Evolutionary conservation across 208 protist genomes (phyloP), one percentile per base, ranked within the genome.

Genomic region (Polymyxa betae): DNA sequence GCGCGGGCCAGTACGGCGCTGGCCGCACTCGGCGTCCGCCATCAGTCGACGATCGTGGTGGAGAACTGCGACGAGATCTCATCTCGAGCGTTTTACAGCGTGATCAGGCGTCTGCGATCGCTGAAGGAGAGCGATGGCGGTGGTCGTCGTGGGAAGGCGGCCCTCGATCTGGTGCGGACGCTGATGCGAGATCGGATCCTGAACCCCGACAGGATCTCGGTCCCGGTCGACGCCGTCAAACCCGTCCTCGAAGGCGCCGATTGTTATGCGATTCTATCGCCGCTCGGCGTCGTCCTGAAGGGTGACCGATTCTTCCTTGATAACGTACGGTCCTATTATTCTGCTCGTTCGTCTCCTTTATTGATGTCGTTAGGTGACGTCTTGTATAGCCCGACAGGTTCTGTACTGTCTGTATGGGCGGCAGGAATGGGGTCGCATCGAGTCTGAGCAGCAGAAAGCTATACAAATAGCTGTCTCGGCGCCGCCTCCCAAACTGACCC

Each of bases 51-150:
- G n/a, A 12, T 82, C 35, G 72, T 82, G 5, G 72, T 82, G 12
- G 72, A 82, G 35, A 82, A 82, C n/a, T 82, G 72, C 72, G 72
- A 82, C n/a, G 72, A 5, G 5, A 5, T 82, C 5, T 82, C 72
- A 43, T 45, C n/a, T 5, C 72, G 72, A 43, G 5, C 72, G n/a
- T 20, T 82, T 5, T 82, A 82, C 72, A 82, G 16, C 16, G 35
- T n/a, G n/a, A 35, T 82, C n/a, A 35, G 72, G 12, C 5, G 35
- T 5, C 5, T 82, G 16, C 5, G 5, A 5, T 5, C 72, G 16
- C 5, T 82, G 72, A 82, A 82, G 72, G 16, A 82, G 72, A 82
- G 12, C 20, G n/a, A n/a, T n/a, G n/a, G 24, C 24, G 16, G n/a
- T 35, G 10, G 5, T 12, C 72, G n/a, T 5, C n/a, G n/a, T 5